Evolutionary conservation across 495 filamentous ascomycete species (phyloP).

Genomic region (Xylaria venustula): DNA sequence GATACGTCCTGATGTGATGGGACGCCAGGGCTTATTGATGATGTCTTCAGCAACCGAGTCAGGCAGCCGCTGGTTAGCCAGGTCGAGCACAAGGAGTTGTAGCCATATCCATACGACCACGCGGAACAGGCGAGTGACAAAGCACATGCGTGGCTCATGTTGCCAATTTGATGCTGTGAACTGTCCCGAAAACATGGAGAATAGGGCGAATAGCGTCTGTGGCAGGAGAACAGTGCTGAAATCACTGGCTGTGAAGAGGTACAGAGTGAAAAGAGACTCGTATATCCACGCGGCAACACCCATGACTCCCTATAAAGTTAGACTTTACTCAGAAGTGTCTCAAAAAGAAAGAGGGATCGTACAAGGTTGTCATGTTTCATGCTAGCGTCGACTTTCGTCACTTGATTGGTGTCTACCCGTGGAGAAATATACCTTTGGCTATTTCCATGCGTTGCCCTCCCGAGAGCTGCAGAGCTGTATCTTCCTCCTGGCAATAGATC

Average conservation of each 20-base stretch:
- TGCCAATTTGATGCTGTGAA: not conserved
- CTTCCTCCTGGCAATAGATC: not conserved
- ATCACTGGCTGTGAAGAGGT: conserved; percentile 39
- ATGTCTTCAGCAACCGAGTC: conserved; percentile 30
- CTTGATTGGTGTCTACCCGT: not conserved
- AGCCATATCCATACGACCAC: conserved; percentile 30
- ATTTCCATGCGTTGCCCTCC: not conserved
- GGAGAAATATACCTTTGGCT: not conserved
- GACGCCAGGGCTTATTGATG: conserved; percentile 41
- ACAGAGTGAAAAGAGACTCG: conserved; percentile 24
- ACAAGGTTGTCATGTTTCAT: not conserved
- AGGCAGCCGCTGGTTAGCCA: conserved; percentile 34
- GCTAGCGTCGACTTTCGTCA: not conserved
- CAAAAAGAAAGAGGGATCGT: not conserved
- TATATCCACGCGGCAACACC: not conserved
- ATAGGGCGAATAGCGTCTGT: conserved; percentile 34
- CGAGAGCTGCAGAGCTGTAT: not conserved
- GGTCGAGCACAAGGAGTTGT: conserved; percentile 31
- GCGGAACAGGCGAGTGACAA: conserved; percentile 17
- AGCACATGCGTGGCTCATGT: not conserved
- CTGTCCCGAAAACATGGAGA: conserved; percentile 24
- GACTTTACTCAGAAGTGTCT: not conserved
- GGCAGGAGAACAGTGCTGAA: conserved; percentile 39
- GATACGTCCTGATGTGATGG: conserved; percentile 27
- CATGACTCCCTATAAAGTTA: not conserved